Conservation (phyloP, 441 rosid genomes). For the Populus hybrid region DNA sequence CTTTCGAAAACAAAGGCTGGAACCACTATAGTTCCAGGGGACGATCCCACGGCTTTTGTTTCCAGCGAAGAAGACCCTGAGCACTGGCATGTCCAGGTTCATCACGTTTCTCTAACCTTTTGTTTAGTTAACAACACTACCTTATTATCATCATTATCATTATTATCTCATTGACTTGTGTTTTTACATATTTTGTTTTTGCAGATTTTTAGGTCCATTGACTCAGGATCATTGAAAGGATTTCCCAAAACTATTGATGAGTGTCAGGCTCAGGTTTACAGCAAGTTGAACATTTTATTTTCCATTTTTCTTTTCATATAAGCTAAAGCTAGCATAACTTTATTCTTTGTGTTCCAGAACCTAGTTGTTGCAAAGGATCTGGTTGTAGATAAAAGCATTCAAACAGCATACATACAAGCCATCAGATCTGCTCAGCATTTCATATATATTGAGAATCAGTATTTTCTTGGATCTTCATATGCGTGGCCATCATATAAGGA, state of each 20-base stretch:
- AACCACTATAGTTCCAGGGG: not conserved
- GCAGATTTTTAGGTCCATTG: slow-evolving; percentile 2
- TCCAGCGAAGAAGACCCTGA: not conserved
- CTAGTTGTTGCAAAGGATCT: slow-evolving; percentile 8
- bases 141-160: not conserved
- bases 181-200: not conserved
- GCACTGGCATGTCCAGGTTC: slow-evolving; percentile 4
- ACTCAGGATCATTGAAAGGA: slow-evolving; percentile 5
- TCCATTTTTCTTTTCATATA: not conserved
- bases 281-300: not conserved
- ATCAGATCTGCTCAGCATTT: slow-evolving; percentile 41
- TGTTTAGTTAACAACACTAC: too few relatives aligned
- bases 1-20: not conserved
- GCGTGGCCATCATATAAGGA: slow-evolving; percentile 20
- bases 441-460: slow-evolving; percentile 41
- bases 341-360: not conserved
- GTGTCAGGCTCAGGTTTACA: not conserved
- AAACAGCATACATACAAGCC: slow-evolving; percentile 39
- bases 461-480: slow-evolving; percentile 39
- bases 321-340: not conserved
- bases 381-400: slow-evolving; percentile 33
- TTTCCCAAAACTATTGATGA: not conserved
- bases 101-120: too few relatives aligned
- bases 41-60: not conserved
- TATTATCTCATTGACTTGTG: not conserved